These are phyloP conservation scores for Solanum dulcamara DNA, from an alignment of 257 asterid genomes.

Conservation along the genomic window DNA sequence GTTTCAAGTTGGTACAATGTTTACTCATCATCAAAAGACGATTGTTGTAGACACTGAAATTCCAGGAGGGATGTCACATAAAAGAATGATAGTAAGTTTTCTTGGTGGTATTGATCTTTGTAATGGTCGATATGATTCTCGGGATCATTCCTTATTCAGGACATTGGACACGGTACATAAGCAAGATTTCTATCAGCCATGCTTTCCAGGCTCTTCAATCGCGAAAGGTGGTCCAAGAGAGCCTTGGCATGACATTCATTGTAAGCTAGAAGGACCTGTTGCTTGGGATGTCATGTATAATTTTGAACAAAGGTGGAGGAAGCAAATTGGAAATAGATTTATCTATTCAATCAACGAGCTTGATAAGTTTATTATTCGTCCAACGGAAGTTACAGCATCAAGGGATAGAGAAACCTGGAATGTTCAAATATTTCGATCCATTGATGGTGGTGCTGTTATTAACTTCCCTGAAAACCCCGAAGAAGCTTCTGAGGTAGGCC, in stretches of 20 bases:
- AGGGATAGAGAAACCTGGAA: constrained; percentile 62
- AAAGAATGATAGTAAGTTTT: constrained; percentile 54
- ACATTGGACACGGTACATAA: constrained; percentile 45
- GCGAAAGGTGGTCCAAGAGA: constrained; percentile 86
- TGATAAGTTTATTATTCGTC: constrained; percentile 24
- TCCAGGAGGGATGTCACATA: constrained; percentile 1
- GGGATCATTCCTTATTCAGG: constrained; percentile 48
- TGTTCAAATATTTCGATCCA: constrained; percentile 78
- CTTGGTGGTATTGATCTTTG: constrained; percentile 94
- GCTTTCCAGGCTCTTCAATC: constrained; percentile 57
- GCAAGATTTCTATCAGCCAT: constrained; percentile 85
- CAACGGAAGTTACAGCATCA: constrained; percentile 19
- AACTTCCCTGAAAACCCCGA: constrained; percentile 46
- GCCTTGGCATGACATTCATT: constrained; percentile 96
- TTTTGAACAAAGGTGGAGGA: constrained; percentile 85
- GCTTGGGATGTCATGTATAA: constrained; percentile 94
- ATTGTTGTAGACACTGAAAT: constrained; percentile 47
- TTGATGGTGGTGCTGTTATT: constrained; percentile 59
- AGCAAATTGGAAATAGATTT: constrained; percentile 37
- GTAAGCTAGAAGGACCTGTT: constrained; percentile 71
- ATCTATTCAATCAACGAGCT: constrained; percentile 36
- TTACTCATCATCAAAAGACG: constrained; percentile 87
- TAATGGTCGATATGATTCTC: constrained; percentile 71
- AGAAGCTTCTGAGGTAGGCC: constrained; percentile 39
- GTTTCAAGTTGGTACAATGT: constrained; percentile 57